Conservation (phyloP, 768 basidiomycete species). For the Leccinum imitatum region DNA sequence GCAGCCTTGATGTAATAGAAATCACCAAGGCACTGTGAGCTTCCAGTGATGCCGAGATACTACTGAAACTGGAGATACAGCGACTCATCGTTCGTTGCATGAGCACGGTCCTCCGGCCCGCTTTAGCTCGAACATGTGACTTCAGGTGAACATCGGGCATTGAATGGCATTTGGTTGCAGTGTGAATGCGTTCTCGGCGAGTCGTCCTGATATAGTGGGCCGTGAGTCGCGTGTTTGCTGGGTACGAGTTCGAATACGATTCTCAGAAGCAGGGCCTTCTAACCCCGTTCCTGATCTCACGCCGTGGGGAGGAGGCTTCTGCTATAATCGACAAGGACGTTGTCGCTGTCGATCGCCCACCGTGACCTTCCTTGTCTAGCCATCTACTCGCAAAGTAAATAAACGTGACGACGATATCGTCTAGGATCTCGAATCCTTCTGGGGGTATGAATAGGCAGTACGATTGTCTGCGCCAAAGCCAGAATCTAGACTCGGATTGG, state of each 20-base stretch:
- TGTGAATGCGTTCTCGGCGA: background rate
- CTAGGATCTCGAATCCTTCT: too few relatives aligned
- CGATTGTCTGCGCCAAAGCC: too few relatives aligned
- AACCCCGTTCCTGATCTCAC: too few relatives aligned
- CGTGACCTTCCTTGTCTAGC: too few relatives aligned
- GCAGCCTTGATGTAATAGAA: background rate
- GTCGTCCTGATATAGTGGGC: background rate
- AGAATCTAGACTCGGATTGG: too few relatives aligned
- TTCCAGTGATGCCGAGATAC: constrained; percentile 9
- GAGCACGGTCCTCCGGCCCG: background rate
- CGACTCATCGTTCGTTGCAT: background rate
- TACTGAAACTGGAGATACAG: background rate
- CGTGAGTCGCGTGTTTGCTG: too few relatives aligned
- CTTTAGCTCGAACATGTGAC: too few relatives aligned
- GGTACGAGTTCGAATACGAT: background rate
- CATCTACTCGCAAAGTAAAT: too few relatives aligned
- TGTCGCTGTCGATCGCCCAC: background rate
- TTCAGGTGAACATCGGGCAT: too few relatives aligned
- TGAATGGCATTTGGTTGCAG: background rate
- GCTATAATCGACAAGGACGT: background rate
- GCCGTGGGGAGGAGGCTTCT: background rate
- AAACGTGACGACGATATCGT: too few relatives aligned
- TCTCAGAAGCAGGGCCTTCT: background rate
- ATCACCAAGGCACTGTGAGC: constrained; percentile 2
- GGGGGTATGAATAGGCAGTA: too few relatives aligned